Base-by-base conservation (phyloP, 306 rosid genomes). In the Prunus fruticosa region DNA sequence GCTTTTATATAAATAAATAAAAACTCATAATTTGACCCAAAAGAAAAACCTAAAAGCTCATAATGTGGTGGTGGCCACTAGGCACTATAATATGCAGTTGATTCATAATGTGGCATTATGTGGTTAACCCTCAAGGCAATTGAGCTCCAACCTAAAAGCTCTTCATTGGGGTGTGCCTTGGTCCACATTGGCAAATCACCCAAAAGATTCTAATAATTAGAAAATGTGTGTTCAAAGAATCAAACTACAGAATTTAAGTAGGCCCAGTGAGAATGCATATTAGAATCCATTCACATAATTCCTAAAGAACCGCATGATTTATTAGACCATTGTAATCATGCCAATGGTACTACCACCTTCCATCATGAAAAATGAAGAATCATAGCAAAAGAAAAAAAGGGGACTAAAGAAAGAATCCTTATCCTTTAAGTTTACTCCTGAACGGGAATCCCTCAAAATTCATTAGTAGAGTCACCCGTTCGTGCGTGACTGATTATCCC, bases 141-240 rank as follows among this genome's bases (percentile, higher is more conserved):
- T 66, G 41, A 76, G 65, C 57, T 27, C 67, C 76, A 20, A 56
- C 62, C 15, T 49, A 53, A 63, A 69, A 27, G 67, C 60, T 75
- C 60, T 64, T 64, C 41, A 30, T 70, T 64, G 38, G 61, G 46
- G 52, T 28, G 45, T 25, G 72, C 16, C 27, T 22, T 46, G 72
- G 78, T 74, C 78, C 78, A 61, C 78, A 46, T 27, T 74, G 11
- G 47, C 57, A 73, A 30, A 69, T 64, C 71, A 51, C n/a, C 25
- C 38, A 63, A 64, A 43, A 75, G 49, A 23, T 75, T 34, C 51
- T 25, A 75, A 52, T 52, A 50, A 34, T 51, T 32, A 75, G 72
- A 51, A 22, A 49, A 56, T 50, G 72, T 11, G 27, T 52, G 54
- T 38, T 25, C n/a, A 75, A 45, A 61, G 58, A 45, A 43, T 73